phyloP scores from a whole-genome alignment of 306 rosid genomes.

The Malus domestica region ASM211411v1 NC_041804.1:3054501-3055000 shows the following conservation, averaged over 20 bases:
- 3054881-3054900: constrained; percentile 93
- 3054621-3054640: constrained; percentile 51
- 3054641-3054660: constrained; percentile 88
- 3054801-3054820: constrained; percentile 87
- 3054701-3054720: constrained; percentile 90
- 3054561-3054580: constrained; percentile 85
- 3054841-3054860: constrained; percentile 94
- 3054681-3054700: constrained; percentile 75
- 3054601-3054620: constrained; percentile 79
- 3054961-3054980: constrained; percentile 82
- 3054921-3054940: constrained; percentile 94
- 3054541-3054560: constrained; percentile 60
- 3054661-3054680: constrained; percentile 95
- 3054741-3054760: constrained; percentile 82
- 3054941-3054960: constrained; percentile 80
- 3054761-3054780: constrained; percentile 90
- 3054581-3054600: constrained; percentile 73
- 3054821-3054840: constrained; percentile 96
- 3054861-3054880: constrained; percentile 92
- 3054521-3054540: constrained; percentile 93
- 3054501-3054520: constrained; percentile 75
- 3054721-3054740: constrained; percentile 74
- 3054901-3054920: constrained; percentile 97
- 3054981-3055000: constrained; percentile 98
- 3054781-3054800: constrained; percentile 97